Conservation (phyloP, 108 stramenopile genomes). For the Discostella stelligeroides region DNA sequence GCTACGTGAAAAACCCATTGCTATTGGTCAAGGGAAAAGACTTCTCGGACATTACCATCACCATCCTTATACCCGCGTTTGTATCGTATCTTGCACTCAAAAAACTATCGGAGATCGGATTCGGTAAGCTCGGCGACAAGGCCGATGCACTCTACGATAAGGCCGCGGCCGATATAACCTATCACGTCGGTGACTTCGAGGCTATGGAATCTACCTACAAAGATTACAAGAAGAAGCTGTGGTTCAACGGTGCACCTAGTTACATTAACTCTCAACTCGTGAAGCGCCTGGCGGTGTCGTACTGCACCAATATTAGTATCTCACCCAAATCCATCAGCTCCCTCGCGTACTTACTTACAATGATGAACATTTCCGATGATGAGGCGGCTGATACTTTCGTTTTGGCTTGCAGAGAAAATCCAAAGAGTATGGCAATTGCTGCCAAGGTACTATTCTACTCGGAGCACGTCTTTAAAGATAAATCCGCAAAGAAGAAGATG, state of each 20-base stretch:
- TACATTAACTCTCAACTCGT: conserved; percentile 44
- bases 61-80: conserved; percentile 49
- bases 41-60: conserved; percentile 51
- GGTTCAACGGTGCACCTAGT: conserved; percentile 58
- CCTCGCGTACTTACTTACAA: conserved; percentile 71
- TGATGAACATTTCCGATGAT: conserved; percentile 74
- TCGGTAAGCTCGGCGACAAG: conserved; percentile 41
- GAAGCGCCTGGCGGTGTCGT: conserved; percentile 66
- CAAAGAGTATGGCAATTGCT: conserved; percentile 61
- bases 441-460: conserved; percentile 84
- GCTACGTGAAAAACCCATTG: conserved; percentile 49
- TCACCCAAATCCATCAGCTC: conserved; percentile 76
- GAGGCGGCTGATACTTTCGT: conserved; percentile 71
- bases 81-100: conserved; percentile 28
- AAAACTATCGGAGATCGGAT: conserved; percentile 37
- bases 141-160: conserved; percentile 51
- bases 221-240: conserved; percentile 71
- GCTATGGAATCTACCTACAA: conserved; percentile 73
- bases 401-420: conserved; percentile 54
- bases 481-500: conserved; percentile 38
- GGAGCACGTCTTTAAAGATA: conserved; percentile 69
- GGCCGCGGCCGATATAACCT: conserved; percentile 79
- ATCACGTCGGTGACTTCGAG: conserved; percentile 81
- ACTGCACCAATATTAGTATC: conserved; percentile 76
- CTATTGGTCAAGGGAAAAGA: conserved; percentile 54